Base-by-base conservation (phyloP, 176 grass and related monocot genomes). In the Bolboschoenus planiculmis region DNA sequence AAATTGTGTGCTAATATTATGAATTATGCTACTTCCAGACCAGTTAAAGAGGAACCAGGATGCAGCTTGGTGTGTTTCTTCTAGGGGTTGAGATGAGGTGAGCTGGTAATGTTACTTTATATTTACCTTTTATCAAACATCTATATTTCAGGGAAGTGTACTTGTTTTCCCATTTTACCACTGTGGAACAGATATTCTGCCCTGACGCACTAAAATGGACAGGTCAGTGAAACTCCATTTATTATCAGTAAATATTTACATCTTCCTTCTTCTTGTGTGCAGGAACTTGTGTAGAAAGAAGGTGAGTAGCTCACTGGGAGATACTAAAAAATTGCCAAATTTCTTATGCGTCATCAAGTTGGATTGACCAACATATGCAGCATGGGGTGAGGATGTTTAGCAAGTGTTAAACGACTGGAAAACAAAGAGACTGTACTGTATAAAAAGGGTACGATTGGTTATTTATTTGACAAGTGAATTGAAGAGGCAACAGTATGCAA, bases 11-110 rank as follows among this genome's bases (percentile, higher is more conserved):
- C 24, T 76, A 50, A 76, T 11, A 76, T 51, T 76, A 51, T 29
- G 24, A 76, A 76, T 30, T 76, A 76, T 27, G 5, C 42, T 76
- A 24, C 23, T 76, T 76, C 6, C 71, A 76, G 71, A 76, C 44
- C 51, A 51, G 44, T 5, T 51, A 31, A 31, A 16, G 26, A 51
- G 44, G 26, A 76, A 31, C 24, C 14, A 7, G 24, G 21, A 5
- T 76, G 71, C 40, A 40, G 36, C 14, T 37, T 66, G 36, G 71
- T 31, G 39, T 72, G 67, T 51, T 51, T 29, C 23, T 46, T 48
- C 39, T 27, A 29, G 11, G 23, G 23, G 24, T 7, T 27, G 44
- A 51, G 71, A 29, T 76, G 71, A 50, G 71, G 26, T 50, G 71
- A 51, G 71, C 23, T 76, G 14, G 33, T 63, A 63, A 62, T 62